Evolutionary conservation across 495 filamentous ascomycete genomes (phyloP), one percentile per base, ranked within the genome.

Genomic region (Podospora australis): DNA sequence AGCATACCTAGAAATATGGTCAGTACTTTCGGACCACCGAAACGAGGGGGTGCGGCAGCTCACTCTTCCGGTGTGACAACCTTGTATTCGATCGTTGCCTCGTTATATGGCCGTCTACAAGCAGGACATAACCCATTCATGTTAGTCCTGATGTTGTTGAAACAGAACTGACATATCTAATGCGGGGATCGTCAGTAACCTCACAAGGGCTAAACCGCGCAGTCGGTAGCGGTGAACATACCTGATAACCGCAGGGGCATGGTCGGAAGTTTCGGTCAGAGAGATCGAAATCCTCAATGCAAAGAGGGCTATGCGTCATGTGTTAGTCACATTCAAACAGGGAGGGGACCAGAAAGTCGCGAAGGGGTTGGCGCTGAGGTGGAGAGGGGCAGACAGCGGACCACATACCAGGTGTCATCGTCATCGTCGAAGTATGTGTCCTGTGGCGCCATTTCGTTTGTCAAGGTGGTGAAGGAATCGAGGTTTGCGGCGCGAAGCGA

Each of bases 101-200:
- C 94, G 65, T 96, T 88, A 63, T 99, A 99, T 14, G 85, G 79
- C 56, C 94, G 78, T 60, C 94, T 82, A 68, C 94, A 99, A 60
- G 95, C 95, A 13, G 94, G 94, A 70, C 94, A 99, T 23, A 94
- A 73, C 28, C 89, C 89, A 63, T 96, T 96, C 77, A 96, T 84
- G 53, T 90, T 96, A 49, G 83, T 87, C 66, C 88, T 91, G 67
- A 99, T 92, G 57, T 97, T 97, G 72, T 99, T 95, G 73, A 86
- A 97, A 69, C 94, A 99, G 70, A 99, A 99, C 73, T 96, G 94
- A 66, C 94, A 99, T 60, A 99, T 88, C 91, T 98, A 24, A 14
- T 26, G 61, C 23, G 38, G 21, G 9, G 39, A 29, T 23, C 20
- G 53, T 64, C 42, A 64, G 57, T 14, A 13, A 44, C 21, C 46